phyloP scores from a whole-genome alignment of 352 stramenopile genomes.

The Globisporangium camurandrum region DNA sequence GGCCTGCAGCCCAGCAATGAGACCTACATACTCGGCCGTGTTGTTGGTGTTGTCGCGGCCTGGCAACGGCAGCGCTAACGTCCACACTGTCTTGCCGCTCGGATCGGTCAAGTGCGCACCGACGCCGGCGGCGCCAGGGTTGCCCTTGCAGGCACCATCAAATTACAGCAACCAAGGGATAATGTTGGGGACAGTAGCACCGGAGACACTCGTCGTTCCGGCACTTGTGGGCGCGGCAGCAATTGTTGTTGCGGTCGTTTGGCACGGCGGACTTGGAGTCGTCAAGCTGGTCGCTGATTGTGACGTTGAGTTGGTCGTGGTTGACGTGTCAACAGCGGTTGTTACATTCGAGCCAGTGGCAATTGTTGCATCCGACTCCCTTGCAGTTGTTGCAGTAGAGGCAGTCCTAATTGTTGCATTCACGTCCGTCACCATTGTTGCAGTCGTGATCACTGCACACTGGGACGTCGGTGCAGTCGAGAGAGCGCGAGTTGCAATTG shows the following conservation, averaged over 20 bases:
- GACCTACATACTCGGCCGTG: constrained; percentile 10
- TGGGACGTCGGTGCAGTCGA: too few relatives aligned
- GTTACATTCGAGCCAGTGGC: not conserved
- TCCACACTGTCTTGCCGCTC: constrained; percentile 11
- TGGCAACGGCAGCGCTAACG: constrained; percentile 7
- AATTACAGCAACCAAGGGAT: constrained; percentile 6
- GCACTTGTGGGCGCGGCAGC: not conserved
- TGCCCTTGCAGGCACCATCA: constrained; percentile 12
- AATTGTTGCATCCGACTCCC: too few relatives aligned
- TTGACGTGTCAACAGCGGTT: not conserved
- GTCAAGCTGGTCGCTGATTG: not conserved
- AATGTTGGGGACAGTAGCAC: not conserved
- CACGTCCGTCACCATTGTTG: too few relatives aligned
- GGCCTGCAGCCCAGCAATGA: constrained; percentile 4
- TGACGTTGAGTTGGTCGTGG: not conserved
- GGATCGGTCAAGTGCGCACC: constrained; percentile 9
- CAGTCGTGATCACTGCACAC: too few relatives aligned
- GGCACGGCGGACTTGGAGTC: not conserved
- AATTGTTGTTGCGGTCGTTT: not conserved
- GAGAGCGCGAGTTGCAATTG: too few relatives aligned
- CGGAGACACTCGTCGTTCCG: not conserved
- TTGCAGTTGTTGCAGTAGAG: too few relatives aligned
- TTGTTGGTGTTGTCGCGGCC: constrained; percentile 15
- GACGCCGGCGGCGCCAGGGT: constrained; percentile 9
- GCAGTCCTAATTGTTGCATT: too few relatives aligned